phyloP scores from a whole-genome alignment of 2,329 filamentous ascomycete species.

The Curvularia sp. region DNA sequence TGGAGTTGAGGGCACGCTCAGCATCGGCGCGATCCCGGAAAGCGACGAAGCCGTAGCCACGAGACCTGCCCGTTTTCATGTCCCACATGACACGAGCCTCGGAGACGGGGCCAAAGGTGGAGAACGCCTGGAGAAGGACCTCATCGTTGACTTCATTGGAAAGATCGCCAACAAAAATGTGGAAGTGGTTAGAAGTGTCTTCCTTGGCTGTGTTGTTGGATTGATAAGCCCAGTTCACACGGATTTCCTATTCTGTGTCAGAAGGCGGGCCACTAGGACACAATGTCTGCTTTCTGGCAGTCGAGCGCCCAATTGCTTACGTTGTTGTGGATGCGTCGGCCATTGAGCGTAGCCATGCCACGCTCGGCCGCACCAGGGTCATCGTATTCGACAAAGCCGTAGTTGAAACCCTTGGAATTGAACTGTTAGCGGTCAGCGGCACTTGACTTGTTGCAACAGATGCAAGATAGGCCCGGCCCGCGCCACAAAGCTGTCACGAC shows the following conservation, averaged over 20 bases:
- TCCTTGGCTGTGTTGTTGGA: slow-evolving; percentile 94
- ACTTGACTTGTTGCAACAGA: slow-evolving; percentile 12
- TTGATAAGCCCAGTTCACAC: slow-evolving; percentile 99
- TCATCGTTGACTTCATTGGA: slow-evolving; percentile 99
- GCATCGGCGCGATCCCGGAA: slow-evolving; percentile 94
- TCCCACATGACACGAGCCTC: slow-evolving; percentile 99
- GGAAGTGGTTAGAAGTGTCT: slow-evolving; percentile 97
- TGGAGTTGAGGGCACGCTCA: slow-evolving; percentile 93
- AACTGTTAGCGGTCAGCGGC: slow-evolving; percentile 29
- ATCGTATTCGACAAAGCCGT: slow-evolving; percentile 98
- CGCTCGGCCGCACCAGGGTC: slow-evolving; percentile 95
- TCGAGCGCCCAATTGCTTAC: slow-evolving; percentile 61
- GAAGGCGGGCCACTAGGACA: slow-evolving; percentile 19
- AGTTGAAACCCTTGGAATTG: slow-evolving; percentile 85
- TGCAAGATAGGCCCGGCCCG: slow-evolving; percentile 23
- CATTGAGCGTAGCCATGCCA: slow-evolving; percentile 96
- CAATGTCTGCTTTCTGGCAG: background rate
- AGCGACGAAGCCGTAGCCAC: slow-evolving; percentile 96
- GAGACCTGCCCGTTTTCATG: slow-evolving; percentile 98
- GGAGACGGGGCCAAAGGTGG: slow-evolving; percentile 92
- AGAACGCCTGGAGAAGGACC: slow-evolving; percentile 90
- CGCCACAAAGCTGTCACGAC: slow-evolving; percentile 19
- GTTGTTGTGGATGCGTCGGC: slow-evolving; percentile 91
- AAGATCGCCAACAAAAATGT: slow-evolving; percentile 97
- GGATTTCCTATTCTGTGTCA: slow-evolving; percentile 76